Percentiles rank a stretch among this genome's conserved stretches.
These are phyloP conservation scores for Cladorrhinum sp. DNA, from an alignment of 2,329 filamentous ascomycete species.

Conservation along the genomic window DNA sequence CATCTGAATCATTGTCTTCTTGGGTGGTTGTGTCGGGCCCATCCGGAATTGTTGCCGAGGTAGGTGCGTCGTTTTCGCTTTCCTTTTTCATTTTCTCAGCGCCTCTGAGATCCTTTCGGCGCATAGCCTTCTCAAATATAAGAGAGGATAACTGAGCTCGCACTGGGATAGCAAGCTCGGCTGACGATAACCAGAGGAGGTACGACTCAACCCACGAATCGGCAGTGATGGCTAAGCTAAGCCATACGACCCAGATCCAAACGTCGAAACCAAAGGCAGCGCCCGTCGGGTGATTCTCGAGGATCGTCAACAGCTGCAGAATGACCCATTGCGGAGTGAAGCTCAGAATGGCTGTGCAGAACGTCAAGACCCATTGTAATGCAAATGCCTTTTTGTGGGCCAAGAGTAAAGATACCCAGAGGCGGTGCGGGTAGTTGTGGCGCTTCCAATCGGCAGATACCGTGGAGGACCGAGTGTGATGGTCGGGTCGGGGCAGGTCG, in stretches of 20 bases:
- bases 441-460: constrained; percentile 49
- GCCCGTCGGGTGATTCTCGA: constrained; percentile 54
- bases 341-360: constrained; percentile 54
- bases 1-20: constrained; percentile 46
- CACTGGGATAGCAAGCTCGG: no score
- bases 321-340: constrained; percentile 70
- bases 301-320: constrained; percentile 59
- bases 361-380: constrained; percentile 57
- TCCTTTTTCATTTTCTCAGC: constrained; percentile 46
- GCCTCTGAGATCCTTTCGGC: constrained; percentile 72
- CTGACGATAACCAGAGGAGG: no score
- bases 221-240: no score
- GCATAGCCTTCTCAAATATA: constrained; percentile 73
- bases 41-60: no score
- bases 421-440: constrained; percentile 43
- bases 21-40: constrained; percentile 37
- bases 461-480: constrained; percentile 49
- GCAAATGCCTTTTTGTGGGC: constrained; percentile 55
- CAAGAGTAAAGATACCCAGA: constrained; percentile 59
- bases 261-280: constrained; percentile 49
- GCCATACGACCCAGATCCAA: no score
- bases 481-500: constrained; percentile 61
- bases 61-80: no score
- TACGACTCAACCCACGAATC: no score
- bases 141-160: constrained; percentile 67